Evolutionary conservation across 148 eudicot species (phyloP).

Genomic region (Drosera capensis): DNA sequence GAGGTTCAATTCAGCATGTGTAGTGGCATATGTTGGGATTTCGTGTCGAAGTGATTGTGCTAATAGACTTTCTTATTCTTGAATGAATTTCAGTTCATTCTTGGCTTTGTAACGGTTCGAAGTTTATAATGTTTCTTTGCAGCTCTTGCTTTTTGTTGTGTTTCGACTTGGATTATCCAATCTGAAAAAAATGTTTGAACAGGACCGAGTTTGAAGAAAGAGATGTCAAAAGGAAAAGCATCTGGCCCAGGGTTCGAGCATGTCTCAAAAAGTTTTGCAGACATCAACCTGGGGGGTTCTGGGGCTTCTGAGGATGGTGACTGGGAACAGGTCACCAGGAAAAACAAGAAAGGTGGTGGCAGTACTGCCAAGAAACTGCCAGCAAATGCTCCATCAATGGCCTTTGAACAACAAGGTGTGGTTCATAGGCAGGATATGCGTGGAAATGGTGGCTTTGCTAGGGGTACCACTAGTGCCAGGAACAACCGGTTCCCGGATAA

Average conservation of each 20-base stretch:
- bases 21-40: too few species aligned
- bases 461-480: conserved; percentile 14
- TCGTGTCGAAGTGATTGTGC: too few species aligned
- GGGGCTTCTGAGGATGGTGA: conserved; percentile 24
- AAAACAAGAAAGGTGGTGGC: conserved; percentile 22
- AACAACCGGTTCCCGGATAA: conserved; percentile 6
- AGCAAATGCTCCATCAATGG: conserved; percentile 21
- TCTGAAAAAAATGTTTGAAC: neutral
- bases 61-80: too few species aligned
- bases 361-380: conserved; percentile 13
- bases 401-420: conserved; percentile 36
- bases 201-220: neutral
- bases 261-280: conserved; percentile 22
- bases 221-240: neutral
- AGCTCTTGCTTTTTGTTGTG: too few species aligned
- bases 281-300: conserved; percentile 20
- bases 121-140: too few species aligned
- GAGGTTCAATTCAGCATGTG: too few species aligned
- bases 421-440: conserved; percentile 20
- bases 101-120: too few species aligned
- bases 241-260: conserved; percentile 9
- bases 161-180: too few species aligned
- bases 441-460: conserved; percentile 12
- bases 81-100: too few species aligned
- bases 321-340: conserved; percentile 38